phyloP scores from a whole-genome alignment of 169 alveolate genomes.

The Eimeria acervulina region DNA sequence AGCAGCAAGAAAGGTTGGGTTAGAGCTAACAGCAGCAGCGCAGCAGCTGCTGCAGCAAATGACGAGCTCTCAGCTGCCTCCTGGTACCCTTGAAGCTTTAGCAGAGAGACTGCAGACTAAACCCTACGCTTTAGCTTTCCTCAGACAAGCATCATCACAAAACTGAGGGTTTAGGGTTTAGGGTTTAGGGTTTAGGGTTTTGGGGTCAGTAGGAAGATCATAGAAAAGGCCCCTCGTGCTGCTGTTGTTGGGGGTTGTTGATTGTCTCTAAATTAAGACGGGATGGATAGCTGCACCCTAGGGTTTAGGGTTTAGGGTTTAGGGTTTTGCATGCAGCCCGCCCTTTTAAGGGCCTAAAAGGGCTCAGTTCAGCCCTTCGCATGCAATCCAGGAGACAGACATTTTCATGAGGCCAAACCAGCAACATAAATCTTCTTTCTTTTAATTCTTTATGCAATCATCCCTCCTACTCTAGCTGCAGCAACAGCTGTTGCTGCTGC shows the following conservation, averaged over 20 bases:
- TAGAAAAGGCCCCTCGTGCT: too few species aligned
- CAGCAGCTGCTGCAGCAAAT: conserved; percentile 64
- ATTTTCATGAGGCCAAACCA: neutral
- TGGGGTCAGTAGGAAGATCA: neutral
- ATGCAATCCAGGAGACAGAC: neutral
- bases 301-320: conserved; percentile 4
- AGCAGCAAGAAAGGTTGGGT: neutral
- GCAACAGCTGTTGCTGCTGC: neutral
- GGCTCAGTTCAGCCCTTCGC: too few species aligned
- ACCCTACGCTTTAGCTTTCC: conserved; percentile 38
- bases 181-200: conserved; percentile 50
- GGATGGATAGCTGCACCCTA: too few species aligned
- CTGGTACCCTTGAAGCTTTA: conserved; percentile 16
- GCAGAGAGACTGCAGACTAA: neutral
- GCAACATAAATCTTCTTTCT: neutral
- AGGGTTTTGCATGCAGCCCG: neutral
- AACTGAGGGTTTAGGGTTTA: neutral
- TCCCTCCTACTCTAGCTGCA: neutral
- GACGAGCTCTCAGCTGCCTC: conserved; percentile 15
- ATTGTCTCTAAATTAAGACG: too few species aligned
- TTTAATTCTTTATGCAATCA: neutral
- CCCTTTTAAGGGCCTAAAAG: too few species aligned
- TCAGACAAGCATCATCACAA: neutral
- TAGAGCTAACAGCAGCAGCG: conserved; percentile 42
- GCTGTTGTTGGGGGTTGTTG: too few species aligned